Conservation (phyloP, 495 filamentous ascomycete genomes). For the Penicillium arizonense region DNA sequence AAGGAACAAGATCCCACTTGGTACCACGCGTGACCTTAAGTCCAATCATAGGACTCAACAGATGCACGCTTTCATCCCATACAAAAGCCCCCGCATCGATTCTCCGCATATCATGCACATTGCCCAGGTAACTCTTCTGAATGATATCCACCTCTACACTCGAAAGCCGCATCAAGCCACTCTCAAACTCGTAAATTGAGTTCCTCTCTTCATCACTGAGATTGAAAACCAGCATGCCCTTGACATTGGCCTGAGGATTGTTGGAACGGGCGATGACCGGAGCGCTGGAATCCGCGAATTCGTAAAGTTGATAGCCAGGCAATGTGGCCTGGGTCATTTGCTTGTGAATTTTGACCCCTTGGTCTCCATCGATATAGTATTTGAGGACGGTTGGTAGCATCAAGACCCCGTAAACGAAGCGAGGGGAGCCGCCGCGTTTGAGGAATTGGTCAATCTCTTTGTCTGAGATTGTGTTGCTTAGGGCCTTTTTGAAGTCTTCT, state of each 20-base stretch:
- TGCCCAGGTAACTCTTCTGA: constrained; percentile 2
- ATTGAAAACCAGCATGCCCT: constrained; percentile 31
- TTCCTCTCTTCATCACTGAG: constrained; percentile 23
- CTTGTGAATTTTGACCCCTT: constrained; percentile 9
- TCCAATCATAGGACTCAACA: constrained; percentile 1
- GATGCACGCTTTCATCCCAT: constrained; percentile 6
- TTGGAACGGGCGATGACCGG: constrained; percentile 22
- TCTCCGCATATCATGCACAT: constrained; percentile 6
- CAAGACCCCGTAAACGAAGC: constrained; percentile 26
- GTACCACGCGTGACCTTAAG: constrained; percentile 10
- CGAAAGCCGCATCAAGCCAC: constrained; percentile 16
- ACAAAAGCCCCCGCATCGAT: constrained; percentile 25
- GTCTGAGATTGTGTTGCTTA: constrained; percentile 14
- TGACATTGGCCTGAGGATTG: constrained; percentile 13
- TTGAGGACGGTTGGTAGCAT: constrained; percentile 33
- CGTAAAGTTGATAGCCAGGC: constrained; percentile 21
- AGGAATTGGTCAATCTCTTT: constrained; percentile 13
- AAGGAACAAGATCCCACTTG: constrained; percentile 12
- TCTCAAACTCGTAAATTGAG: constrained; percentile 23
- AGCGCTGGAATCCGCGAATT: constrained; percentile 5
- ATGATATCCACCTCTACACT: constrained; percentile 21
- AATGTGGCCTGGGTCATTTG: constrained; percentile 27
- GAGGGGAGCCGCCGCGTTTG: constrained; percentile 14
- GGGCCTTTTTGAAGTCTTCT: constrained; percentile 14
- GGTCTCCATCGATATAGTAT: constrained; percentile 17